Conservation (phyloP, 768 basidiomycete species). For the Panaeolus cyanescens region DNA sequence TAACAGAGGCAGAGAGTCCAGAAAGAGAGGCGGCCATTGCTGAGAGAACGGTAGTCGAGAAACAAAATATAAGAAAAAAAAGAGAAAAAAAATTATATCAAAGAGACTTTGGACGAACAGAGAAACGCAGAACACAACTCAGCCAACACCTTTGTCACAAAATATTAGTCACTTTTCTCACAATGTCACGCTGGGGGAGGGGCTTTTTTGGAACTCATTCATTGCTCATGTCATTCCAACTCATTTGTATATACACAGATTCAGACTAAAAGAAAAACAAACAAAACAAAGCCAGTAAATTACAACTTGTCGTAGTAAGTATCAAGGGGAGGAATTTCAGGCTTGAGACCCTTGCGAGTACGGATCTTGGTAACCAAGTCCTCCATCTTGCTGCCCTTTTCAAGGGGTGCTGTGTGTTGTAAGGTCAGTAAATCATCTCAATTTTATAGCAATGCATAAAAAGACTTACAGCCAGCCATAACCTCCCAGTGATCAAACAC, state of each 20-base stretch:
- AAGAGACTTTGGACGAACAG: slow-evolving; percentile 19
- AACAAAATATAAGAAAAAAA: too few relatives aligned
- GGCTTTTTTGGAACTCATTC: slow-evolving; percentile 16
- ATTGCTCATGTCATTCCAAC: background rate
- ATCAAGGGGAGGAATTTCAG: slow-evolving; percentile 86
- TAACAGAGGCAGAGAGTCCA: slow-evolving; percentile 91
- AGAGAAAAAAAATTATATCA: slow-evolving; percentile 12
- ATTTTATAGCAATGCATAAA: background rate
- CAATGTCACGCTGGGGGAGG: too few relatives aligned
- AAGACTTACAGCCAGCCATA: slow-evolving; percentile 78
- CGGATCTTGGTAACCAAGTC: slow-evolving; percentile 82
- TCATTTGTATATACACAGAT: background rate
- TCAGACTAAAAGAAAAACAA: slow-evolving; percentile 9
- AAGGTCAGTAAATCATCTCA: slow-evolving; percentile 5
- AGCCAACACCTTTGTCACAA: slow-evolving; percentile 10
- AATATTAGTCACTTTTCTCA: too few relatives aligned
- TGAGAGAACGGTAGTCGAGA: slow-evolving; percentile 18
- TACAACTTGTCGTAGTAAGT: slow-evolving; percentile 94
- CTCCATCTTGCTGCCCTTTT: slow-evolving; percentile 92
- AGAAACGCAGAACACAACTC: slow-evolving; percentile 10
- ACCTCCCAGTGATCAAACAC: slow-evolving; percentile 94
- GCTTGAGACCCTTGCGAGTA: slow-evolving; percentile 95
- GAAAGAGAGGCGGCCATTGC: slow-evolving; percentile 74
- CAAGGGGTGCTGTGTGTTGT: slow-evolving; percentile 60
- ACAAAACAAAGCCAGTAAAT: slow-evolving; percentile 23